Percentiles rank a stretch among this genome's conserved stretches.
Evolutionary conservation across 768 basidiomycete species (phyloP).

Genomic region (Mycena polygramma): DNA sequence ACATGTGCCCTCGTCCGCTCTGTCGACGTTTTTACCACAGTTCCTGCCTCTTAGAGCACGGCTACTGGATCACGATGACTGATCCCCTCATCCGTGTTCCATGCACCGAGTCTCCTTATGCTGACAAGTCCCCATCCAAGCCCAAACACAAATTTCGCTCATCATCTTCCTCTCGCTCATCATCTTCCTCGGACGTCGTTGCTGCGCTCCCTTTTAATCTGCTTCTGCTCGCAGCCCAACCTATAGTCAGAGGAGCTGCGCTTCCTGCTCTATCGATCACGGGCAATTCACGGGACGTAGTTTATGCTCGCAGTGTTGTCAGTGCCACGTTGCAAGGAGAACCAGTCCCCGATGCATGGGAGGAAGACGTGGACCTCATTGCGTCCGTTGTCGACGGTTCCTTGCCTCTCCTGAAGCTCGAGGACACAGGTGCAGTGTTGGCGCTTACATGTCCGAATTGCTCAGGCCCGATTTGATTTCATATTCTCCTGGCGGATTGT

Average conservation of each 20-base stretch:
- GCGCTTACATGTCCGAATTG: constrained; percentile 30
- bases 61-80: constrained; percentile 10
- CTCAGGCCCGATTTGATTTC: constrained; percentile 21
- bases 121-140: not conserved
- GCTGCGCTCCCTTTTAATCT: not conserved
- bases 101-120: constrained; percentile 10
- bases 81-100: constrained; percentile 12
- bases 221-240: constrained; percentile 27
- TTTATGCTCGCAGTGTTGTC: constrained; percentile 9
- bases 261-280: constrained; percentile 17
- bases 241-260: constrained; percentile 32
- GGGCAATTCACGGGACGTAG: constrained; percentile 23
- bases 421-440: constrained; percentile 13
- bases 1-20: constrained; percentile 30
- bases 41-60: constrained; percentile 16
- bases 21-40: constrained; percentile 31
- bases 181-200: not conserved
- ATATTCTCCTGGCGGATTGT: not conserved
- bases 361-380: constrained; percentile 4
- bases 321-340: not conserved
- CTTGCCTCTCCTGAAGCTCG: constrained; percentile 1
- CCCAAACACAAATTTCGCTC: not conserved
- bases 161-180: too few species aligned
- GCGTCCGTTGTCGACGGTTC: constrained; percentile 6
- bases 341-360: constrained; percentile 9